Base-by-base conservation (phyloP, 768 basidiomycete genomes). In the Cystofilobasidium bisporidii region DNA sequence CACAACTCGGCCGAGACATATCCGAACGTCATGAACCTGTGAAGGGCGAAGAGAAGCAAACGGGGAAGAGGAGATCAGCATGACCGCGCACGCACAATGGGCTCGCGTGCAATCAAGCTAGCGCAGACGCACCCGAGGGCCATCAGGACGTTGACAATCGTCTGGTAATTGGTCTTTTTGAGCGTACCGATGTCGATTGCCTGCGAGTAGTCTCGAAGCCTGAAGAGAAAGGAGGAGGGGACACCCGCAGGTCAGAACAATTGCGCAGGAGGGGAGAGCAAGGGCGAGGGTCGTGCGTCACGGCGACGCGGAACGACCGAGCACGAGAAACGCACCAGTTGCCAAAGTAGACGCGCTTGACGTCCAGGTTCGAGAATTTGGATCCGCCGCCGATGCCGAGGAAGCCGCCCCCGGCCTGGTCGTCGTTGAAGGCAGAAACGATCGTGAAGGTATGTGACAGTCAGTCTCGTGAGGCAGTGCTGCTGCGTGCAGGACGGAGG, bases 131-230 rank as follows among this genome's bases (percentile, higher is more conserved):
- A n/a, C n/a, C 93, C 92, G 58, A 94, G 86, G 22, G 83, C 88
- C 86, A 92, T 91, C 78, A 85, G 84, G 32, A 93, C 77, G 74
- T 91, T 93, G 76, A 94, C 78, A 74, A 94, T 91, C 0, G 88
- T 90, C 84, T 90, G 75, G 5, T 83, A 61, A 38, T 83, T 81
- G 24, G 86, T 79, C 75, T 87, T 87, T 73, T 81, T 83, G 32
- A 68, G 87, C 76, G n/a, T 85, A 12, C 72, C 74, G 26, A 75
- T 72, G 64, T 76, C 91, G 86, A 78, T 91, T 88, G 24, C 91
- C 85, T 3, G 90, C 89, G 83, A 89, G 71, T 66, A 58, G 56
- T 60, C 63, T n/a, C 43, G 41, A n/a, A 69, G 67, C 67, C 64
- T 33, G 15, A 26, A 3, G 55, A 22, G 38, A 12, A 9, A 4